Percentiles rank a stretch among this genome's conserved stretches.
Conservation (phyloP, 495 filamentous ascomycete genomes). For the Trypethelium eluteriae region DNA sequence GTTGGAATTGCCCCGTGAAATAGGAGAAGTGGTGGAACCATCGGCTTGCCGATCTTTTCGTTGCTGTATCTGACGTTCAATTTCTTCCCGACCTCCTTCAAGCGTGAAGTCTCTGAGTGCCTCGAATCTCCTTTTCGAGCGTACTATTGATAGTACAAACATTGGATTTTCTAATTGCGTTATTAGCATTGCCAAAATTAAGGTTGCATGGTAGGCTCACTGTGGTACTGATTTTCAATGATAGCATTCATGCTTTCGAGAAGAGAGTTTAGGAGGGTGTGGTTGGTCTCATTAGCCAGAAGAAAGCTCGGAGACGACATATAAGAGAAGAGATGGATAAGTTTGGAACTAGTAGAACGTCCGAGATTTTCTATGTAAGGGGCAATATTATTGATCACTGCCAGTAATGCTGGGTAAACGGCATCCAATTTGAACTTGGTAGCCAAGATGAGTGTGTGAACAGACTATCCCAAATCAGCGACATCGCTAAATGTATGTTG, state of each 20-base stretch:
- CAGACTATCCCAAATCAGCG: constrained; percentile 52
- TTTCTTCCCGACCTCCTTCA: constrained; percentile 90
- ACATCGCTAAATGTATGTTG: neutral
- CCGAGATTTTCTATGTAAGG: constrained; percentile 73
- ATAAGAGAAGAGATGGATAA: constrained; percentile 81
- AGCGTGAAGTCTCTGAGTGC: constrained; percentile 85
- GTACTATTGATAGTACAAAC: constrained; percentile 73
- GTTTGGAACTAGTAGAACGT: constrained; percentile 64
- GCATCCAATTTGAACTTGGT: constrained; percentile 87
- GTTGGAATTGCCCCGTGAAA: constrained; percentile 54
- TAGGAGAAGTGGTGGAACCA: constrained; percentile 28
- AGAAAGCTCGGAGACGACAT: constrained; percentile 95
- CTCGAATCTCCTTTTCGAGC: constrained; percentile 75
- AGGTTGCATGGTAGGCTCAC: constrained; percentile 41
- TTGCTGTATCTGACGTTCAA: constrained; percentile 68
- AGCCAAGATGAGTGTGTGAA: constrained; percentile 82
- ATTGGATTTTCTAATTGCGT: constrained; percentile 65
- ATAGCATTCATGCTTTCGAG: constrained; percentile 88
- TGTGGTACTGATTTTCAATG: constrained; percentile 80
- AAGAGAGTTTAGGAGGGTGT: constrained; percentile 69
- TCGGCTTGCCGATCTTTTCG: constrained; percentile 54
- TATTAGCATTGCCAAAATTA: constrained; percentile 3
- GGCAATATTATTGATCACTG: constrained; percentile 87
- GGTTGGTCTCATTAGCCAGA: constrained; percentile 91
- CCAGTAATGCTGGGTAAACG: constrained; percentile 85